Evolutionary conservation across 352 stramenopile species (phyloP), one percentile per base, ranked within the genome.

Genomic region (Phytophthora macrochlamydospora): DNA sequence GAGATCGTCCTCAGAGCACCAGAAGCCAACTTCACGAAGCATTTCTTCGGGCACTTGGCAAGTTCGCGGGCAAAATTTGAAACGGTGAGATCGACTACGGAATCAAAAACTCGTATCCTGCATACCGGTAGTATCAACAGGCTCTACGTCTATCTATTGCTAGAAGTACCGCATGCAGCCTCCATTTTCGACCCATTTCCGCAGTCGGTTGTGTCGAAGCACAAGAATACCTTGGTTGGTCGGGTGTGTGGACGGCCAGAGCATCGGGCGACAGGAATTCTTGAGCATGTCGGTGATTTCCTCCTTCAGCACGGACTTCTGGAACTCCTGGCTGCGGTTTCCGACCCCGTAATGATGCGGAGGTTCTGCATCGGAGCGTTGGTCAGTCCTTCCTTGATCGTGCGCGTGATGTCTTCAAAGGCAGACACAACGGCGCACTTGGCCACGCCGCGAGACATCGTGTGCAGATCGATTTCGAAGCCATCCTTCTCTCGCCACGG

Each of bases 321-420:
- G 71, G 53, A 78, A 91, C 52, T 69, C 60, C 13, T 84, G 76
- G 40, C 85, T 91, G 61, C 79, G 79, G 40, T 75, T 84, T 12
- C 85, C 85, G 18, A 91, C 68, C 85, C 85, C 30, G 81, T 90
- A 59, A 93, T 90, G 50, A 93, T 87, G 13, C 82, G 84, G 50
- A 93, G 59, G 44, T 91, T 78, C 59, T 83, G 51, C 24, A 75
- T 38, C 6, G 66, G 59, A 30, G 60, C 60, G 7, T 69, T 69
- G 9, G 56, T 50, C 12, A 71, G 5, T 40, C 72, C 79, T 1
- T 65, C 60, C n/a, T 75, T 69, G 9, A 59, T 67, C 2, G 67
- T 50, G 13, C 35, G 35, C 9, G 56, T 66, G 49, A 88, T 77
- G 51, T 76, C 71, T n/a, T 83, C 67, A 24, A 93, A 83, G 11